Base-by-base conservation (phyloP, 192 early-diverging fungal species). In the Martensiomyces pterosporus region DNA sequence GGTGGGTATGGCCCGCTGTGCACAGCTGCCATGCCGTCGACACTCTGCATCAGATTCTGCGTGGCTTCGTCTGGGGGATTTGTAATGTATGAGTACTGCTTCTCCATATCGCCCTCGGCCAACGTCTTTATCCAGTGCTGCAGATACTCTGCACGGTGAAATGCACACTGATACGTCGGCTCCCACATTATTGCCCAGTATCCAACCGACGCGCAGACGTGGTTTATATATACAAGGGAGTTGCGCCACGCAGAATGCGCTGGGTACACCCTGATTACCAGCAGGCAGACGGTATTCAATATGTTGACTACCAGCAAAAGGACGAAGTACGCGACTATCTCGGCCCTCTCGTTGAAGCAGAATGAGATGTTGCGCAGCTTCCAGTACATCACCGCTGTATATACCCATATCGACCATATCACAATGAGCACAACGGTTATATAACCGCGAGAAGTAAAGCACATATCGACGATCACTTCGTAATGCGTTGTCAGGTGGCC, bases 161-260 rank as follows among this genome's bases (percentile, higher is more conserved):
- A 61, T 9, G 65, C 18, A 26, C 69, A 73, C 15, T 60, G 55
- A 33, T 61, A 65, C 2, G 62, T 65, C 3, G 62, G 58, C 24
- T 57, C 69, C 26, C 38, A 56, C 69, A 73, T 73, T 17, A 73
- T 34, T 0, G 64, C 45, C 69, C 69, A 73, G 21, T 61, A 73
- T 9, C 39, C 50, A 2, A 48, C 18, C 0, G 52, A 57, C 1
- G 69, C 69, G 8, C 62, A 47, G 2, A 65, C 49, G 24, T 73
- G 69, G 37, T 65, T 65, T 3, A 35, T 38, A 22, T 73, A 73
- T 6, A 61, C 8, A 8, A 73, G 43, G 16, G 46, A 27, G 2
- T 26, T 73, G 21, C 62, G 69, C 69, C 69, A 73, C 22, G 27
- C 58, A 7, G 46, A 24, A 3, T 57, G 61, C 0, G 69, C 69